Base-by-base conservation (phyloP, 139 green algal genomes). In the Coccomyxa sp. region DNA sequence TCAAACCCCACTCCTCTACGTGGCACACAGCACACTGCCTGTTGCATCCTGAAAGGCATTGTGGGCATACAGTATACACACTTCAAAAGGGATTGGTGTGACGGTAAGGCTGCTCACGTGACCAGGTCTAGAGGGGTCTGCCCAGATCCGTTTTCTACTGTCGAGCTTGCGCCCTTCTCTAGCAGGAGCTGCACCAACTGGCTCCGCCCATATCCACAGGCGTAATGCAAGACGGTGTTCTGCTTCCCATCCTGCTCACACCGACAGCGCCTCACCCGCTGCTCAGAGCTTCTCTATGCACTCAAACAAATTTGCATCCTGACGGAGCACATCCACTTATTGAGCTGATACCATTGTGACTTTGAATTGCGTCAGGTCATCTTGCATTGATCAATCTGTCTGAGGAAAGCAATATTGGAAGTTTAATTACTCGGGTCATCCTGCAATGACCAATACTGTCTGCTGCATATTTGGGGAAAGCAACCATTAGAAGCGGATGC, bases 161-260 rank as follows among this genome's bases (percentile, higher is more conserved):
- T 37, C 33, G 80, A 82, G 72, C 91, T 78, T 18, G 91, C 88
- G 22, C 93, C 93, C 39, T 82, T 80, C 5, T 86, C 81, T 54
- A 97, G 76, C 79, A 97, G 87, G 74, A 87, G 68, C 38, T 80
- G 68, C 34, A 90, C 85, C 68, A 90, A 75, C 31, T 81, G 81
- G 24, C 64, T 58, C 5, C 90, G 79, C 8, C 90, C 92, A 77
- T 96, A 96, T 36, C 89, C 88, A 4, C 86, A 88, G 5, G 93
- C 92, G 82, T 93, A 95, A 74, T 94, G 90, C 77, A 95, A 77
- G 16, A 90, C 77, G 39, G 91, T 95, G 83, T 95, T 95, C 36
- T 82, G 78, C 77, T 88, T 89, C 36, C 35, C 76, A 74, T 97
- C 93, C 12, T 38, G 10, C 7, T 58, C 73, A 55, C n/a, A 24